phyloP scores from a whole-genome alignment of 2,329 filamentous ascomycete species.

The Coniochaeta sp. region DNA sequence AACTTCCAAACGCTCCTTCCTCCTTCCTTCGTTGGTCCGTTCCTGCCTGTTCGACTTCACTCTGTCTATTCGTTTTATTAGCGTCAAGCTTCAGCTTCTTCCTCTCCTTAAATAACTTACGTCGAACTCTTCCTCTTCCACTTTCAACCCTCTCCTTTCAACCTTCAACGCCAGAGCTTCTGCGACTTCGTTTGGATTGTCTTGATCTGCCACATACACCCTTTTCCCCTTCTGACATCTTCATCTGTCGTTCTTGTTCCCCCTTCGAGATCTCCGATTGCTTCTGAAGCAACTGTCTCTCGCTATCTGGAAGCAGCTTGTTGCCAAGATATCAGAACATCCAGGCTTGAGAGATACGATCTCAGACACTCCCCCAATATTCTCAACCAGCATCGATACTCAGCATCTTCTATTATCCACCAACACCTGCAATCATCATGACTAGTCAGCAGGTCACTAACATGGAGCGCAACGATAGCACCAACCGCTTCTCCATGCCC shows the following conservation, averaged over 20 bases:
- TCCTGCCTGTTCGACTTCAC: too few species aligned
- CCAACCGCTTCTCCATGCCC: conserved; percentile 92
- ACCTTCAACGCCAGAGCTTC: not conserved
- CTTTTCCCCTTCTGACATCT: not conserved
- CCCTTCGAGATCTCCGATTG: not conserved
- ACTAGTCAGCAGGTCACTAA: not conserved
- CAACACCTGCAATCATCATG: not conserved
- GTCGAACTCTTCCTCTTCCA: not conserved
- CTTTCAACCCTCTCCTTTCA: not conserved
- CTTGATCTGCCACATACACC: not conserved
- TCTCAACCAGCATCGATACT: not conserved
- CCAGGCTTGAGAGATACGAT: not conserved
- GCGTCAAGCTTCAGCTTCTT: not conserved
- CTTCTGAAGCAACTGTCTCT: not conserved
- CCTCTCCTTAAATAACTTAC: not conserved
- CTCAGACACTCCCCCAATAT: not conserved
- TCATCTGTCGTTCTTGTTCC: not conserved
- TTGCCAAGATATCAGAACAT: not conserved
- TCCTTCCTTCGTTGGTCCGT: not conserved
- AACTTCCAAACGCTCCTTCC: not conserved
- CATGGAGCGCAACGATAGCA: conserved; percentile 35
- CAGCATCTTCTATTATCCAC: not conserved
- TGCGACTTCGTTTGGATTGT: not conserved
- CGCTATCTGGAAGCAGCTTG: not conserved
- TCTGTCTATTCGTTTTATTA: not conserved